These are phyloP conservation scores for Trifolium fragiferum DNA, from an alignment of 306 rosid species.

Conservation along the genomic window DNA sequence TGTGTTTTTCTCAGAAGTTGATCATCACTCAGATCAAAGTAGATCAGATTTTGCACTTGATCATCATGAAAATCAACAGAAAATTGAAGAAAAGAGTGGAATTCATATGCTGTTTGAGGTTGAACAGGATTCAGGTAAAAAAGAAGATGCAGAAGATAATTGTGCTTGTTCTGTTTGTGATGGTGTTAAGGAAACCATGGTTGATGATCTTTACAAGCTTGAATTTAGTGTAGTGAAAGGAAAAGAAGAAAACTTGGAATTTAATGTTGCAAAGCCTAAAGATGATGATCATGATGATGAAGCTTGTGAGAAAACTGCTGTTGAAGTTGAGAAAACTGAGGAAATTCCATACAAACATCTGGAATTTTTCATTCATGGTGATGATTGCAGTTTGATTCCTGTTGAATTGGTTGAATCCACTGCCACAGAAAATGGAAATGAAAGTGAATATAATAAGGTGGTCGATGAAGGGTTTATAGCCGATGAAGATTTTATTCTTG, in stretches of 20 bases:
- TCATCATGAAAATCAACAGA: conserved; percentile 52
- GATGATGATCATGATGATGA: conserved; percentile 42
- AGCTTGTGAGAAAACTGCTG: conserved; percentile 41
- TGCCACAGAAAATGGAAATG: conserved; percentile 39
- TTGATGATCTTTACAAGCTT: conserved; percentile 49
- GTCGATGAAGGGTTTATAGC: conserved; percentile 48
- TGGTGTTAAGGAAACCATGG: conserved; percentile 50
- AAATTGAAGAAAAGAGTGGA: conserved; percentile 54
- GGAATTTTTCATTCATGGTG: conserved; percentile 80
- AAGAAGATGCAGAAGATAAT: conserved; percentile 53
- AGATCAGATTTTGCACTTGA: conserved; percentile 57
- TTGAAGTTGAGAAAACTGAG: conserved; percentile 40
- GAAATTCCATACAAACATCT: conserved; percentile 63
- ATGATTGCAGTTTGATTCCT: conserved; percentile 84
- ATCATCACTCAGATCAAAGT: conserved; percentile 56
- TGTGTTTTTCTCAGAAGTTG: conserved; percentile 51
- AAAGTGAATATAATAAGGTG: conserved; percentile 45
- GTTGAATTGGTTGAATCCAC: conserved; percentile 64
- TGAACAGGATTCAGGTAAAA: conserved; percentile 51
- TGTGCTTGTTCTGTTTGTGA: conserved; percentile 67
- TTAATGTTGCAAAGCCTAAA: conserved; percentile 28
- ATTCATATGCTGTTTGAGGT: conserved; percentile 52
- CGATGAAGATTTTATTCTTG: conserved; percentile 76
- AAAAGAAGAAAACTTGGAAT: conserved; percentile 41
- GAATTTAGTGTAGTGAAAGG: conserved; percentile 45